Percentiles rank a stretch among this genome's conserved stretches.
Evolutionary conservation across 371 early-diverging fungal species (phyloP).

Genomic region (Mortierella polycephala): DNA sequence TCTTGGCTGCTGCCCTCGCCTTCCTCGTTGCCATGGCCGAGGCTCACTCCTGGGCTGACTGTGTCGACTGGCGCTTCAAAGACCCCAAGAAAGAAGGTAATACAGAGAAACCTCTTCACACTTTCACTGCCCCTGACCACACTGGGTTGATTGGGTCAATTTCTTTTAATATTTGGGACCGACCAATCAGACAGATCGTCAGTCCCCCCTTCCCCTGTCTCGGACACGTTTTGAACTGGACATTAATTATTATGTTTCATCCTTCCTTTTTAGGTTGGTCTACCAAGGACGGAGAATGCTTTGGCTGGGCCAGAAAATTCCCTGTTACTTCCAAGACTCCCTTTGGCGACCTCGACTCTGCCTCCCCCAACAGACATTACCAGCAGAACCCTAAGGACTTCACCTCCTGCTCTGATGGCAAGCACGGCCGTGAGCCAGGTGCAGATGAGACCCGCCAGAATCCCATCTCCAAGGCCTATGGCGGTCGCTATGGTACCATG

Average conservation of each 20-base stretch:
- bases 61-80: conserved; percentile 49
- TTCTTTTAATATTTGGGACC: no score
- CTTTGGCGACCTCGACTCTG: conserved; percentile 30
- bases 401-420: conserved; percentile 31
- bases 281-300: conserved; percentile 25
- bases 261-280: conserved; percentile 16
- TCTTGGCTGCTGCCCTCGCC: conserved; percentile 19
- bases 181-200: no score
- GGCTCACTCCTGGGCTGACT: conserved; percentile 50
- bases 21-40: conserved; percentile 29
- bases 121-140: no score
- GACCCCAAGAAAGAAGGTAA: conserved; percentile 29
- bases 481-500: conserved; percentile 28
- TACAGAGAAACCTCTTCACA: not conserved
- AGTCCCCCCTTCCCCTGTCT: no score
- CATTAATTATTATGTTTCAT: no score
- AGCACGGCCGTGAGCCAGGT: conserved; percentile 30
- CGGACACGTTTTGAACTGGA: no score
- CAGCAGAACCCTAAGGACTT: conserved; percentile 28
- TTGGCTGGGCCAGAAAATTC: conserved; percentile 41
- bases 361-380: conserved; percentile 41
- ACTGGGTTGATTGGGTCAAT: no score
- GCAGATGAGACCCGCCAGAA: conserved; percentile 43
- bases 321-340: conserved; percentile 21
- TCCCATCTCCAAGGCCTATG: conserved; percentile 44